These are phyloP conservation scores for Aspergillus jensenii DNA, from an alignment of 2,329 filamentous ascomycete species.

Conservation along the genomic window DNA sequence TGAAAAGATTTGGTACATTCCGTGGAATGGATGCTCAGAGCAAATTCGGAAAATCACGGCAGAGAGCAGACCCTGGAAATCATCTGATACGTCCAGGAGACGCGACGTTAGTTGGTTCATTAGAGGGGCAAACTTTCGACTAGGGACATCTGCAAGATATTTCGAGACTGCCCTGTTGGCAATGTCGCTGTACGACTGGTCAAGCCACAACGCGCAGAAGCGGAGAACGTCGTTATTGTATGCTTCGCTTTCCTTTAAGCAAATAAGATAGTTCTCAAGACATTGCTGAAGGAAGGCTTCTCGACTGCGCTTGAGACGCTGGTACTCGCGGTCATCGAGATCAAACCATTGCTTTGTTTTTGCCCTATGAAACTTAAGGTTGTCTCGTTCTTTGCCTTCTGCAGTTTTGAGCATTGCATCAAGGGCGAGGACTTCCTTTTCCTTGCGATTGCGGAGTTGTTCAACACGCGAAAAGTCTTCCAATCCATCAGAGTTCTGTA, in stretches of 20 bases:
- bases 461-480: constrained; percentile 82
- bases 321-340: constrained; percentile 85
- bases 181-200: constrained; percentile 71
- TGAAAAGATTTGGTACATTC: constrained; percentile 95
- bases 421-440: constrained; percentile 74
- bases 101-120: constrained; percentile 98
- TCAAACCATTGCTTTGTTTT: constrained; percentile 86
- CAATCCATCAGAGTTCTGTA: constrained; percentile 79
- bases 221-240: constrained; percentile 87
- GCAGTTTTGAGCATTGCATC: constrained; percentile 57
- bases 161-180: constrained; percentile 76
- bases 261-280: constrained; percentile 88
- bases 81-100: constrained; percentile 65
- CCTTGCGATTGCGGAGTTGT: constrained; percentile 76
- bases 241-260: constrained; percentile 79
- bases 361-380: constrained; percentile 60
- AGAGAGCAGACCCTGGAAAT: constrained; percentile 76
- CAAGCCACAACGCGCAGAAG: constrained; percentile 92
- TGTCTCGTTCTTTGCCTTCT: constrained; percentile 54
- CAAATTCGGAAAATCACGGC: constrained; percentile 80
- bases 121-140: constrained; percentile 84
- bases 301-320: constrained; percentile 72
- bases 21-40: constrained; percentile 89
- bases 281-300: constrained; percentile 84
- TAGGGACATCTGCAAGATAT: constrained; percentile 73